phyloP scores from a whole-genome alignment of 1,139 yeast genomes.

The Candida tunisiensis region DNA sequence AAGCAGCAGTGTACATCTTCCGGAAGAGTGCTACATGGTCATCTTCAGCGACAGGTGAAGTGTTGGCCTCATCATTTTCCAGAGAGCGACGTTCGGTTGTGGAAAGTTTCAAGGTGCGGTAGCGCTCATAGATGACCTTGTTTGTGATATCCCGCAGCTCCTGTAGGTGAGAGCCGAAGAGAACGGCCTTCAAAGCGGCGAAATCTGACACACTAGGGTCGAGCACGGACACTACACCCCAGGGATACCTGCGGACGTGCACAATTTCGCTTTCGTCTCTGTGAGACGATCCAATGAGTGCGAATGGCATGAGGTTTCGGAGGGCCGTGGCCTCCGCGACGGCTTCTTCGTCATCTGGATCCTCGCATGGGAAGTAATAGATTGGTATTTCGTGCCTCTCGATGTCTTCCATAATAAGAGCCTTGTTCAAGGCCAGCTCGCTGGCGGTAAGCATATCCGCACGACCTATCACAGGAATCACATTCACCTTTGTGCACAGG shows the following conservation, averaged over 20 bases:
- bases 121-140: conserved; percentile 78
- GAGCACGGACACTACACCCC: conserved; percentile 84
- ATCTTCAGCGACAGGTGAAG: too few species aligned
- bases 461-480: conserved; percentile 91
- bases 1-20: too few species aligned
- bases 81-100: too few species aligned
- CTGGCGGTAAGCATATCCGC: conserved; percentile 79
- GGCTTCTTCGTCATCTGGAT: conserved; percentile 45
- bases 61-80: too few species aligned
- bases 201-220: conserved; percentile 77
- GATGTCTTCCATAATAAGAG: conserved; percentile 61
- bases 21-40: too few species aligned
- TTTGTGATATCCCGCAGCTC: conserved; percentile 90
- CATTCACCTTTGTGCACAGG: conserved; percentile 73
- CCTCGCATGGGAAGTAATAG: conserved; percentile 49
- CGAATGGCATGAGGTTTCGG: conserved; percentile 70
- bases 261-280: conserved; percentile 16
- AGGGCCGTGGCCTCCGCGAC: conserved; percentile 67
- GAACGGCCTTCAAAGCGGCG: conserved; percentile 61
- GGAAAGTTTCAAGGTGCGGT: conserved; percentile 86
- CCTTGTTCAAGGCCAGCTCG: conserved; percentile 71
- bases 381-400: conserved; percentile 64
- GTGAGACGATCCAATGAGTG: conserved; percentile 67
- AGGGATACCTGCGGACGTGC: conserved; percentile 80
- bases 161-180: conserved; percentile 82